Conservation (phyloP, 169 alveolate species). For the Perkinsus chesapeaki region DNA sequence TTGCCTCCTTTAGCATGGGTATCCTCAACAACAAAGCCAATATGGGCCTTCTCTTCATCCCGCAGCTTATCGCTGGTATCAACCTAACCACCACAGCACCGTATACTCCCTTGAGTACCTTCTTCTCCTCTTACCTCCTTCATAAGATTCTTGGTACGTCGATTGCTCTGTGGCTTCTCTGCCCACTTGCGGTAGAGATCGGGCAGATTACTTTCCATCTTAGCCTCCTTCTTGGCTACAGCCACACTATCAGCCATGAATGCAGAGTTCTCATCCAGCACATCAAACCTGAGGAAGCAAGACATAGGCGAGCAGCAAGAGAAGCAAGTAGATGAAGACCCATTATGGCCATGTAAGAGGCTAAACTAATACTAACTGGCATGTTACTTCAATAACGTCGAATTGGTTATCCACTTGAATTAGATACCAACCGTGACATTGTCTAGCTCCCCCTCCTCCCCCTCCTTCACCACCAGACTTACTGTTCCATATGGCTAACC, state of each 20-base stretch:
- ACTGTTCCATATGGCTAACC: constrained; percentile 24
- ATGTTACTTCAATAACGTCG: too few relatives aligned
- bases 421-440: too few relatives aligned
- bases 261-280: neutral
- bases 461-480: neutral
- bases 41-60: neutral
- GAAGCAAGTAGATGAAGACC: too few relatives aligned
- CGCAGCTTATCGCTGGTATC: neutral
- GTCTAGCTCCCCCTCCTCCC: neutral
- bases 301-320: neutral
- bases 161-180: neutral
- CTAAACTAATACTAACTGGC: too few relatives aligned
- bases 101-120: neutral
- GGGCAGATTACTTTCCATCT: neutral
- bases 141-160: neutral
- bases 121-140: neutral
- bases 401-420: too few relatives aligned
- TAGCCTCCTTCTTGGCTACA: neutral
- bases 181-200: neutral
- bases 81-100: neutral
- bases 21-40: neutral
- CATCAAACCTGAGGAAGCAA: neutral
- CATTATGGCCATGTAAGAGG: too few relatives aligned
- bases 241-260: neutral
- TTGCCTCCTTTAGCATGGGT: neutral